phyloP scores from a whole-genome alignment of 2,329 filamentous ascomycete genomes.

The Elsinoe batatas region DNA sequence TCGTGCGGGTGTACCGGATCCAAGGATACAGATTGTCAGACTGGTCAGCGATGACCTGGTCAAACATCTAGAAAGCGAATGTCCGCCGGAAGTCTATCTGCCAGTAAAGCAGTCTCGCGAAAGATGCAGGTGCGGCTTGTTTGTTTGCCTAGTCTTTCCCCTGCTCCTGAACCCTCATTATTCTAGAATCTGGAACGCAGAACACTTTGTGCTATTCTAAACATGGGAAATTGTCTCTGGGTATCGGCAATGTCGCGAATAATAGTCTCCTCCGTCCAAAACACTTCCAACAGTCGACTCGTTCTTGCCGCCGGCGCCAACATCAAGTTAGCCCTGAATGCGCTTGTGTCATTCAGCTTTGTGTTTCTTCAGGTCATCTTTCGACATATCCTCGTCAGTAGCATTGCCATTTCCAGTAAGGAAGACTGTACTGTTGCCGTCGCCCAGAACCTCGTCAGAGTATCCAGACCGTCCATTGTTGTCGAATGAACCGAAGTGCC shows the following conservation, averaged over 20 bases:
- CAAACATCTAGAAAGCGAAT: neutral
- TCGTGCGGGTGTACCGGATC: neutral
- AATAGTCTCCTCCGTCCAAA: neutral
- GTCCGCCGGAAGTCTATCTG: neutral
- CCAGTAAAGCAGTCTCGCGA: neutral
- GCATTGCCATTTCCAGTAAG: neutral
- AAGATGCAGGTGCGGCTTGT: neutral
- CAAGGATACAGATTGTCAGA: neutral
- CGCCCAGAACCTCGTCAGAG: neutral
- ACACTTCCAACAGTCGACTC: neutral
- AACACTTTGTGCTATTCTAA: neutral
- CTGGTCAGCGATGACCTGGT: neutral
- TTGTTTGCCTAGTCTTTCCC: conserved; percentile 8
- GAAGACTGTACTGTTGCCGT: neutral
- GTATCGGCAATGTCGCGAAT: neutral
- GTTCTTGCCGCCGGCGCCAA: conserved; percentile 7
- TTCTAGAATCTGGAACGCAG: conserved; percentile 3
- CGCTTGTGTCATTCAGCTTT: conserved; percentile 2
- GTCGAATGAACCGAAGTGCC: conserved; percentile 3
- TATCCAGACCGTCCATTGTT: conserved; percentile 11
- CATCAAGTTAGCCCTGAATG: neutral
- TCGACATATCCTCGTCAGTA: conserved; percentile 11
- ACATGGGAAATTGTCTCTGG: neutral
- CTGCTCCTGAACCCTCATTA: conserved; percentile 9
- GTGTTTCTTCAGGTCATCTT: neutral